Evolutionary conservation across 805 yeast species (phyloP).

Genomic region (Wickerhamomyces subpelliculosus): DNA sequence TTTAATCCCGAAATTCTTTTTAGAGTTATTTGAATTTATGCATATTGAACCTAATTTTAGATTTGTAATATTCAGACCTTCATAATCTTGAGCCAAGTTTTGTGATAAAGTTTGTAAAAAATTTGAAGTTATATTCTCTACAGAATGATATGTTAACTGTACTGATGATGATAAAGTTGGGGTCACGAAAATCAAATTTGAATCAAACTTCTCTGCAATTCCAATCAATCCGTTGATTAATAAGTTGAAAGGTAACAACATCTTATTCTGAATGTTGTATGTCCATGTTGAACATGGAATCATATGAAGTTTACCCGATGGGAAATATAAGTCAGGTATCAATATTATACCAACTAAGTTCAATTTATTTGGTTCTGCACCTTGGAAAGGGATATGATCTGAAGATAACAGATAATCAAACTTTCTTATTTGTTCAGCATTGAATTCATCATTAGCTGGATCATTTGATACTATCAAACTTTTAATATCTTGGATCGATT

Average conservation of each 20-base stretch:
- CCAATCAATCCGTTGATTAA: slow-evolving; percentile 49
- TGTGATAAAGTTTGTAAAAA: slow-evolving; percentile 32
- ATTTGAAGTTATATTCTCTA: slow-evolving; percentile 49
- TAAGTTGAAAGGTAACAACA: slow-evolving; percentile 42
- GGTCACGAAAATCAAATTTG: slow-evolving; percentile 44
- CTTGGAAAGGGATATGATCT: slow-evolving; percentile 53
- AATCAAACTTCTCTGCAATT: slow-evolving; percentile 41
- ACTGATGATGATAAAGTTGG: slow-evolving; percentile 52
- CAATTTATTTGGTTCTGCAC: slow-evolving; percentile 49
- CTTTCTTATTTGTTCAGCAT: slow-evolving; percentile 36
- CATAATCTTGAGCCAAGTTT: slow-evolving; percentile 32
- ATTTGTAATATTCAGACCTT: slow-evolving; percentile 34
- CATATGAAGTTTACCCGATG: slow-evolving; percentile 60
- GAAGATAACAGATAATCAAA: slow-evolving; percentile 42
- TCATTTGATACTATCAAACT: slow-evolving; percentile 49
- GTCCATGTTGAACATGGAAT: slow-evolving; percentile 46
- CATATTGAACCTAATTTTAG: slow-evolving; percentile 41
- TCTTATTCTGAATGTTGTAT: slow-evolving; percentile 36
- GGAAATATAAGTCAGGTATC: slow-evolving; percentile 63
- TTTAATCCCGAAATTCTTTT: slow-evolving; percentile 13
- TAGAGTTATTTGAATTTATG: slow-evolving; percentile 24
- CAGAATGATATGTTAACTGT: slow-evolving; percentile 54
- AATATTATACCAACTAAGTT: slow-evolving; percentile 59
- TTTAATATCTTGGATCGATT: slow-evolving; percentile 62
- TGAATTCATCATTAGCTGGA: slow-evolving; percentile 33